Base-by-base conservation (phyloP, 2,329 filamentous ascomycete genomes). In the Colletotrichum sidae region DNA sequence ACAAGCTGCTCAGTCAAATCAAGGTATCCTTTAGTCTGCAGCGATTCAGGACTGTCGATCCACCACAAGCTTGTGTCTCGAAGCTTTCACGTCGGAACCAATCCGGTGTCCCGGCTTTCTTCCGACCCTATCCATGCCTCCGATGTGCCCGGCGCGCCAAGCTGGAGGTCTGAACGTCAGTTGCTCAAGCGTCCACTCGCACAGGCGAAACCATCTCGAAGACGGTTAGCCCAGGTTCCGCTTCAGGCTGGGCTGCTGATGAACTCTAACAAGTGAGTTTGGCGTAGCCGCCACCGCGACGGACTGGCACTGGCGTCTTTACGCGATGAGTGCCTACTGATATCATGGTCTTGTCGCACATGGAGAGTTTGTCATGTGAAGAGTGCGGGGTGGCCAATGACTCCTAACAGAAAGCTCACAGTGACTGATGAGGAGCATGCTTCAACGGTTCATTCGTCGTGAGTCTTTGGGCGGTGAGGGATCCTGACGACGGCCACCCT, bases 361-460 rank as follows among this genome's bases (percentile, higher is more conserved):
- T 54, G 44, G 41, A 46, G 35, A 61, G 45, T 61, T 55, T 65
- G 51, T 61, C 62, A 61, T 65, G 62, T 61, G 62, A 65, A 65
- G 46, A 25, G 25, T 25, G 25, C 25, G 25, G 25, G 25, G 25
- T 25, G 25, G 25, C 25, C 25, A 25, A 25, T 25, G 25, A 25
- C 25, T 25, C 4, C 25, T 25, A 25, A 25, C 25, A 25, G 25
- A 25, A 25, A 25, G 25, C 25, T 25, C 25, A 25, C 4, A 25
- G 25, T 5, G 25, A 25, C 25, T 25, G 25, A 25, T 25, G 25
- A 25, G 25, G 25, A 25, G 25, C 25, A 25, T 25, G 25, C 25
- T 25, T 25, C 25, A 25, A 25, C 4, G 25, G 25, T 25, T 25
- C 25, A 25, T 25, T 25, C 25, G 25, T 25, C 4, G 25, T 25